Evolutionary conservation across 306 rosid species (phyloP).

Genomic region (Herpetospermum pedunculosum): DNA sequence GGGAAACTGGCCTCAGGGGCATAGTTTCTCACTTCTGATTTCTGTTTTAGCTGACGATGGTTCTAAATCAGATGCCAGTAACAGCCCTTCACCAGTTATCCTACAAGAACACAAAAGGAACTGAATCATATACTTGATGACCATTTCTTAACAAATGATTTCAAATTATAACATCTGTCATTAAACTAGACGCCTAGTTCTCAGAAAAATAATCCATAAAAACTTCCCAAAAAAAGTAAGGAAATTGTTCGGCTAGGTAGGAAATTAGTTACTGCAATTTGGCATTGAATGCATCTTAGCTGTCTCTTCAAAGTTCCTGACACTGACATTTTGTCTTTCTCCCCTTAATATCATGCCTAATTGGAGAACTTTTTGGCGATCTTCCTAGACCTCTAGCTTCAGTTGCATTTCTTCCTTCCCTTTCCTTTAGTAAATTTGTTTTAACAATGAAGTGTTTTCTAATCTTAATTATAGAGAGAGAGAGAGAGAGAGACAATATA

Average conservation of each 20-base stretch:
- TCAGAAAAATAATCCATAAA: background rate
- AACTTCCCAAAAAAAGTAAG: background rate
- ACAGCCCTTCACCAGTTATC: conserved; percentile 32
- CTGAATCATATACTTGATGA: conserved; percentile 16
- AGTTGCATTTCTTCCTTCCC: background rate
- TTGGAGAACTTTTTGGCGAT: background rate
- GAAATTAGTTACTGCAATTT: background rate
- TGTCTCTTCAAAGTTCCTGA: background rate
- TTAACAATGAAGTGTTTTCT: background rate
- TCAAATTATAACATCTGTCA: background rate
- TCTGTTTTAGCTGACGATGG: conserved; percentile 35
- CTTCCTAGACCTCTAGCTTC: background rate
- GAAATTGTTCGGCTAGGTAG: background rate
- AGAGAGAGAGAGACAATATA: background rate
- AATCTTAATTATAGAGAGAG: background rate
- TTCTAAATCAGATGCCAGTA: conserved; percentile 33
- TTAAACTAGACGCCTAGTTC: background rate
- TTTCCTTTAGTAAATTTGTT: background rate
- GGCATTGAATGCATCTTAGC: background rate
- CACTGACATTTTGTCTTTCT: background rate
- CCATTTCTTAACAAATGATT: background rate
- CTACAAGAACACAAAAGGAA: conserved; percentile 32
- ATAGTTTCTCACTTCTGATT: conserved; percentile 27
- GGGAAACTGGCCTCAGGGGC: conserved; percentile 5
- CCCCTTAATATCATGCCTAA: background rate